Evolutionary conservation across 306 rosid genomes (phyloP).

Genomic region (Malus sylvestris): DNA sequence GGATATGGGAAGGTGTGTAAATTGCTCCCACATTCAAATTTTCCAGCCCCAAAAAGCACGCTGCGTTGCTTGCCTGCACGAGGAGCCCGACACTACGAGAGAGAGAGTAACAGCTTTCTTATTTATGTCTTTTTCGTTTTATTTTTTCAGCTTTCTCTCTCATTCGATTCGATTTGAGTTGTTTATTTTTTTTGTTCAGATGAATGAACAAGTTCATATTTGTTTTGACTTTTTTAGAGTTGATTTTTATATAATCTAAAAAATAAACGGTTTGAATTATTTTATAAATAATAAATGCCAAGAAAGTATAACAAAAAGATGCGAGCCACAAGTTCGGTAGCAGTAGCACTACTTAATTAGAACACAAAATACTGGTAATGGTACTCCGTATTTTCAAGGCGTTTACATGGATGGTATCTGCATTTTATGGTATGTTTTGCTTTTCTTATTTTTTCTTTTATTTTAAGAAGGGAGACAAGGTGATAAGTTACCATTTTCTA

Average conservation of each 20-base stretch:
- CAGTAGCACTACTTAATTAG: background rate
- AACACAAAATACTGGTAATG: background rate
- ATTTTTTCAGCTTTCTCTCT: too few species aligned
- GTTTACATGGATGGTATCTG: background rate
- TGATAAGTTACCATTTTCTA: accelerated
- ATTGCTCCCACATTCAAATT: slow-evolving; percentile 17
- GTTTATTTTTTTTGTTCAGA: background rate
- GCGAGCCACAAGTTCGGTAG: background rate
- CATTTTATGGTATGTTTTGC: background rate
- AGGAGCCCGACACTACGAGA: background rate
- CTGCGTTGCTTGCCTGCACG: slow-evolving; percentile 53
- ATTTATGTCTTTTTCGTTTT: too few species aligned
- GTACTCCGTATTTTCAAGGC: background rate
- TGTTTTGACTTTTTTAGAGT: background rate
- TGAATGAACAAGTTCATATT: too few species aligned
- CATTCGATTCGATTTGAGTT: background rate
- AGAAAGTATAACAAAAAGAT: too few species aligned
- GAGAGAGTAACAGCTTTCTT: background rate
- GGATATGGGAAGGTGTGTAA: slow-evolving; percentile 36
- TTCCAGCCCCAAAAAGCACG: slow-evolving; percentile 42
- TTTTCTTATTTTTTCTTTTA: background rate
- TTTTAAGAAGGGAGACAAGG: too few species aligned
- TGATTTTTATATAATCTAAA: too few species aligned
- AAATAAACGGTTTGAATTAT: too few species aligned
- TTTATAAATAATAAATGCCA: too few species aligned